Percentiles rank a stretch among this genome's conserved stretches.
Conservation (phyloP, 1,284 basidiomycete species). For the Papiliotrema flavescens region DNA sequence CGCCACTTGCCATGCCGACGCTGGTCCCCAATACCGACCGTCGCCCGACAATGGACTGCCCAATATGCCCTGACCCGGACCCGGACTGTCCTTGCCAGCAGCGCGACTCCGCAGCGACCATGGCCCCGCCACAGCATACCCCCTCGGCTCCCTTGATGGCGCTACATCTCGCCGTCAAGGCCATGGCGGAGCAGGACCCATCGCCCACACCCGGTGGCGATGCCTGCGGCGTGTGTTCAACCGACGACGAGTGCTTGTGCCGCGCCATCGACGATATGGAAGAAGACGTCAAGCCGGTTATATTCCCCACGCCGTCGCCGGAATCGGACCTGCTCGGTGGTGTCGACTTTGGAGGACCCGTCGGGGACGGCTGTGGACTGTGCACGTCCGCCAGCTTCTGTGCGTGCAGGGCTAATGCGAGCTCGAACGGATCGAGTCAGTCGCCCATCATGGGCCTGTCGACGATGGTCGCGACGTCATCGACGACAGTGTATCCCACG, state of each 20-base stretch:
- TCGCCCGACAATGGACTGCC: constrained; percentile 27
- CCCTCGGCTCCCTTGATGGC: constrained; percentile 8
- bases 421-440: neutral
- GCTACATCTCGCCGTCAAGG: constrained; percentile 4
- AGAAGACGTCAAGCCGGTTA: constrained; percentile 30
- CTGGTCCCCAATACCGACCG: neutral
- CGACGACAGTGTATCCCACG: neutral
- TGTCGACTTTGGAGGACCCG: constrained; percentile 5
- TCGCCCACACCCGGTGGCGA: constrained; percentile 1
- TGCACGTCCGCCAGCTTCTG: constrained; percentile 43
- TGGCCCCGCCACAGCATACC: constrained; percentile 1
- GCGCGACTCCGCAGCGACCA: constrained; percentile 1
- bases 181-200: constrained; percentile 2
- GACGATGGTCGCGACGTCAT: neutral
- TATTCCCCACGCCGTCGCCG: constrained; percentile 21
- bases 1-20: neutral
- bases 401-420: constrained; percentile 30
- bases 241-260: constrained; percentile 40
- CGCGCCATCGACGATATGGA: constrained; percentile 21
- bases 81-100: constrained; percentile 47
- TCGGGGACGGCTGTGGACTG: constrained; percentile 33
- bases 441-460: neutral
- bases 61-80: constrained; percentile 47
- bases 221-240: constrained; percentile 40
- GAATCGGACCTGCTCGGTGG: neutral